Percentiles rank a stretch among this genome's conserved stretches.
Evolutionary conservation across 2,329 filamentous ascomycete genomes (phyloP).

Genomic region (Tolypocladium pustulatum): DNA sequence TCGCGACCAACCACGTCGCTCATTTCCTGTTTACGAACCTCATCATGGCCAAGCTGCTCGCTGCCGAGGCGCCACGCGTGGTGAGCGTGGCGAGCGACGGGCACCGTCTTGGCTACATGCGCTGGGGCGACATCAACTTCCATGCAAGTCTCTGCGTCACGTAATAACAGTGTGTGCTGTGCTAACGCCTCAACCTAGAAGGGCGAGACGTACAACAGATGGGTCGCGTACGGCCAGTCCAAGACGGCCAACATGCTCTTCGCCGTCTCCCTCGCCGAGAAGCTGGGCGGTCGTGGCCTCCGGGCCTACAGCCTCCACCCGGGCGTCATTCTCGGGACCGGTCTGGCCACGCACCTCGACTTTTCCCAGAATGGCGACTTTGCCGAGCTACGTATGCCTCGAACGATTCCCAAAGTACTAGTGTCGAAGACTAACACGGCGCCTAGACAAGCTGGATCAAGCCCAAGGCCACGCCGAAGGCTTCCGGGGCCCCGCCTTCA

Average conservation of each 20-base stretch:
- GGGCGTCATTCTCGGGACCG: constrained; percentile 15
- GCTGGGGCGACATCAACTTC: constrained; percentile 22
- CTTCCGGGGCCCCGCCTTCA: constrained; percentile 9
- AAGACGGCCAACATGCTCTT: constrained; percentile 28
- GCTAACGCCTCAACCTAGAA: constrained; percentile 9
- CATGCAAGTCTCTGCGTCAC: constrained; percentile 11
- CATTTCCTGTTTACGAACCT: constrained; percentile 36
- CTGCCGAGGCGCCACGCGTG: constrained; percentile 21
- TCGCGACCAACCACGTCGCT: constrained; percentile 33
- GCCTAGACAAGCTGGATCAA: constrained; percentile 8
- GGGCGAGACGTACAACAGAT: constrained; percentile 18
- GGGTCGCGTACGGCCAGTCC: constrained; percentile 25
- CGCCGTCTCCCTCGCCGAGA: constrained; percentile 18
- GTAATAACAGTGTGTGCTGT: too few relatives aligned
- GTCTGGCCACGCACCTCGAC: constrained; percentile 12
- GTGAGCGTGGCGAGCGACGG: constrained; percentile 29
- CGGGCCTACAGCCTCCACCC: constrained; percentile 24
- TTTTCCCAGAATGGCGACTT: constrained; percentile 8
- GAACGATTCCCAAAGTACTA: accelerated
- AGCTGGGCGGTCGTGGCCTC: constrained; percentile 17
- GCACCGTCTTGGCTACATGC: constrained; percentile 17
- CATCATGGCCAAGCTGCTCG: constrained; percentile 30
- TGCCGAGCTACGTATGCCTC: constrained; percentile 7
- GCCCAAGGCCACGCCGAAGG: constrained; percentile 11
- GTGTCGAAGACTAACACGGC: constrained; percentile 2